Base-by-base conservation (phyloP, 345 rosid genomes). In the Sapria himalayana region DNA sequence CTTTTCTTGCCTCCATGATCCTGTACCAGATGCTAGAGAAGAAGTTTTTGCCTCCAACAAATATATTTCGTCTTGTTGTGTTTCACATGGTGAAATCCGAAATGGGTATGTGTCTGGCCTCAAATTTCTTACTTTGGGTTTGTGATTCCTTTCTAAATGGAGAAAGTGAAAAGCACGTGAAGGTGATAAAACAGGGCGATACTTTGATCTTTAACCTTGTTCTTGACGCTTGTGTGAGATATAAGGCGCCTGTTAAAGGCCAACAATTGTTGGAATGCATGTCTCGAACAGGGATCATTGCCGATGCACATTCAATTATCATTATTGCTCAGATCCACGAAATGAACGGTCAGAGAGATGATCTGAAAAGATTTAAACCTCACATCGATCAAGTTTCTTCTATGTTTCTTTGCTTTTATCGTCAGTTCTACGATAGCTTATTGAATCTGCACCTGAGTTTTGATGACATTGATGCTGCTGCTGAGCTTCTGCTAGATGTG, bases 61-160 rank as follows among this genome's bases (percentile, higher is more conserved):
- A 61, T 51, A 39, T 74, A 4, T 29, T 74, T 51, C 31, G 36
- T 38, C 60, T 67, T 48, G 52, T 76, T 3, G 36, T 78, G 52
- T 64, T 70, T 58, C 85, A 89, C 56, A 48, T 82, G 85, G 85
- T 76, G 56, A 76, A 78, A 64, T 60, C 74, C 4, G 71, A 79
- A 48, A 58, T 55, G 13, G 94, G 98, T 23, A 45, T 78, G 24
- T 70, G 58, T 46, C 45, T 82, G 29, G 82, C 73, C 3, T 76
- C 85, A 22, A 78, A 82, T 57, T 49, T 70, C 42, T 59, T 82
- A 62, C 50, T 74, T 66, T 72, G 72, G 58, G 45, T 76, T 34
- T 81, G 85, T 46, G 70, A 62, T 45, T 38, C 48, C 39, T 51
- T 63, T 33, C 16, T 48, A 37, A 33, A 0, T 32, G 16, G 32